These are phyloP conservation scores for Talaromyces sp. DNA, from an alignment of 2,329 filamentous ascomycete species.

Conservation along the genomic window DNA sequence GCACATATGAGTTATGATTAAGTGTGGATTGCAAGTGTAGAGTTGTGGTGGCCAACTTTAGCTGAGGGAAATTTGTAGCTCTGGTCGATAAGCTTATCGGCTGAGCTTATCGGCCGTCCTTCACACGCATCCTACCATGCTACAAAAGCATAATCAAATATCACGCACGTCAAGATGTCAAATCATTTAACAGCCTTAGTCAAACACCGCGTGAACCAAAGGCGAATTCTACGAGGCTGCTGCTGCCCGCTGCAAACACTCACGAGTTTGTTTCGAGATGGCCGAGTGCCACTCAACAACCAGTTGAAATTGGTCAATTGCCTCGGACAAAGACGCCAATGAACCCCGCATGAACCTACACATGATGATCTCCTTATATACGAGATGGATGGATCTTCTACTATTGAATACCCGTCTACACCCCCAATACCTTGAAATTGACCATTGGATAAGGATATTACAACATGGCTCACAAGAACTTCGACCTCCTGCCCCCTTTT, in stretches of 20 bases:
- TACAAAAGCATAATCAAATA: no score
- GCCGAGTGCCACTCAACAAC: not conserved
- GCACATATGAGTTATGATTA: no score
- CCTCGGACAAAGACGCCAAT: not conserved
- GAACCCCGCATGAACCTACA: not conserved
- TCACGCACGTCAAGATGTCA: not conserved
- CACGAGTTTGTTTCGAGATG: no score
- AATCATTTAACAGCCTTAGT: no score
- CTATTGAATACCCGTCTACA: not conserved
- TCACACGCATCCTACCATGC: no score
- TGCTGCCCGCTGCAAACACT: no score
- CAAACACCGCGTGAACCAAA: no score
- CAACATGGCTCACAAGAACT: slow-evolving; percentile 17
- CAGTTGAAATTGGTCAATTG: not conserved
- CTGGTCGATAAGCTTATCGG: not conserved
- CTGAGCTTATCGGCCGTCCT: not conserved
- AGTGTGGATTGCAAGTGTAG: not conserved
- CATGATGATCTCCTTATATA: not conserved
- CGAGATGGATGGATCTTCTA: not conserved
- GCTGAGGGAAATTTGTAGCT: not conserved
- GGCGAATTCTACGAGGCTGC: no score
- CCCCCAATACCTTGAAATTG: not conserved
- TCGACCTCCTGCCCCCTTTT: slow-evolving; percentile 35
- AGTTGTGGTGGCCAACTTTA: not conserved
- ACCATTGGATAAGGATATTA: not conserved